Conservation (phyloP, 2,329 filamentous ascomycete species). For the Dactylellina sp. region DNA sequence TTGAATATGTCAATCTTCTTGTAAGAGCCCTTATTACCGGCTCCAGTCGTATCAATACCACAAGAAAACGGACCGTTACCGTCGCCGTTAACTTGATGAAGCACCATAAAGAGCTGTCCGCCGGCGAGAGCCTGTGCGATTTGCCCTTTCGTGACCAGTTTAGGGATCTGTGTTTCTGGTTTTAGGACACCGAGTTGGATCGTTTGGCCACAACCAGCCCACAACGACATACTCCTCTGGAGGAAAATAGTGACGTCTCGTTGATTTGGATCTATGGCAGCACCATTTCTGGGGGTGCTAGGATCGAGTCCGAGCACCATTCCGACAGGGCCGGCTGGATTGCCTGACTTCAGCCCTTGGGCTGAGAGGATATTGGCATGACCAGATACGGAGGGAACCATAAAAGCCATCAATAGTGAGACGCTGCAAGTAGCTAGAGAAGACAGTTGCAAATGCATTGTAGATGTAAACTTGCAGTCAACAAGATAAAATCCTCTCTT, state of each 20-base stretch:
- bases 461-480: background rate
- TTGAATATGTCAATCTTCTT: constrained; percentile 2
- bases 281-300: constrained; percentile 14
- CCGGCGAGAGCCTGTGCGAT: constrained; percentile 22
- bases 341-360: constrained; percentile 14
- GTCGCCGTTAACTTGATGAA: constrained; percentile 46
- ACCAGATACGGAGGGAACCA: background rate
- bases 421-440: constrained; percentile 2
- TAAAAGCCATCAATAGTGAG: background rate
- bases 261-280: constrained; percentile 7
- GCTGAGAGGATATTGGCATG: constrained; percentile 1
- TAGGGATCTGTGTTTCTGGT: background rate
- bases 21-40: background rate
- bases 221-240: background rate
- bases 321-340: constrained; percentile 8
- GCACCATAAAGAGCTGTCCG: constrained; percentile 14
- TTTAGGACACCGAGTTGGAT: background rate
- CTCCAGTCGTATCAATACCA: constrained; percentile 6
- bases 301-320: constrained; percentile 17
- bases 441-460: constrained; percentile 33
- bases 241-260: constrained; percentile 26
- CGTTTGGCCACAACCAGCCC: constrained; percentile 20
- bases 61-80: constrained; percentile 49
- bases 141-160: constrained; percentile 6
- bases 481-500: background rate